These are phyloP conservation scores for Stagonosporopsis chrysanthemi DNA, from an alignment of 2,329 filamentous ascomycete genomes.

Conservation along the genomic window DNA sequence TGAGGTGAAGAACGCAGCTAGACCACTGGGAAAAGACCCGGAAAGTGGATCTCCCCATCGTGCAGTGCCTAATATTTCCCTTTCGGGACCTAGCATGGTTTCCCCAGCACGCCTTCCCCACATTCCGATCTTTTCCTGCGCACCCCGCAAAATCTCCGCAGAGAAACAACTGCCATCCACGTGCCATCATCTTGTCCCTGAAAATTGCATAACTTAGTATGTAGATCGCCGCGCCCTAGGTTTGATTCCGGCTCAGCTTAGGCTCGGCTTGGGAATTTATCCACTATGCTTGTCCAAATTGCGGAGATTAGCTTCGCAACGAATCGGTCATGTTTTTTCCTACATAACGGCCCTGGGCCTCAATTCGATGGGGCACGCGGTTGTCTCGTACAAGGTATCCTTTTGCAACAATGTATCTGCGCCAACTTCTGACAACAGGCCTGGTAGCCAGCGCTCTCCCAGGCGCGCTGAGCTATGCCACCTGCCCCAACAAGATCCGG, in stretches of 20 bases:
- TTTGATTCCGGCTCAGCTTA: background rate
- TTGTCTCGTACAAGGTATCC: background rate
- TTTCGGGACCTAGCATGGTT: background rate
- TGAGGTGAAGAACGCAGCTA: no score
- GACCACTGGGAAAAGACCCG: no score
- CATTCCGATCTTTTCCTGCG: background rate
- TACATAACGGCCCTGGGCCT: background rate
- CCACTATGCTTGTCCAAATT: background rate
- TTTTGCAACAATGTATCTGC: background rate
- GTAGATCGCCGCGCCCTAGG: no score
- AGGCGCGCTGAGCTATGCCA: background rate
- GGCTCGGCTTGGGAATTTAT: background rate
- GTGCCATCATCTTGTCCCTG: background rate
- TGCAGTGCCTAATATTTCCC: background rate
- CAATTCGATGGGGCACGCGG: background rate
- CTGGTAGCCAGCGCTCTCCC: background rate
- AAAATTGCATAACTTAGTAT: background rate
- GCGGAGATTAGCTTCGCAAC: background rate
- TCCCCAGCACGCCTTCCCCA: background rate
- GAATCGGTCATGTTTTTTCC: background rate
- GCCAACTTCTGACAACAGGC: background rate
- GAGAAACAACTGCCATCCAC: background rate
- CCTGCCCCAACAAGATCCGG: constrained; percentile 9
- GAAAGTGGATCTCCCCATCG: no score
- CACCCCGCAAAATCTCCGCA: background rate